These are phyloP conservation scores for Tolypocladium nubicola DNA, from an alignment of 2,329 filamentous ascomycete species.

Conservation along the genomic window DNA sequence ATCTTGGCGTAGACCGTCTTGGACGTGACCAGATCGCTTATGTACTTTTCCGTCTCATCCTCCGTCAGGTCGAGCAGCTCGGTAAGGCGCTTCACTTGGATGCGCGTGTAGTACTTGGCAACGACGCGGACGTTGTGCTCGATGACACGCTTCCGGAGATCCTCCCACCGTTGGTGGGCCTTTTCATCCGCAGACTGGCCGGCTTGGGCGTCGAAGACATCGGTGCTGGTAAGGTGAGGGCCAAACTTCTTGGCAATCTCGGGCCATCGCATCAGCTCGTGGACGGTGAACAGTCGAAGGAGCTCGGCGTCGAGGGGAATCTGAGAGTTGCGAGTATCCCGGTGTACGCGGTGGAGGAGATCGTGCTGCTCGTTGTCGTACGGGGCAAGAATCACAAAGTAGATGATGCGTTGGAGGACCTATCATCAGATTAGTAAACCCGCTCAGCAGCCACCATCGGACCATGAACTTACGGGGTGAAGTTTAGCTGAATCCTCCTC, in stretches of 20 bases:
- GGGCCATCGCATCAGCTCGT: constrained; percentile 97
- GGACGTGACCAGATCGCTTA: constrained; percentile 89
- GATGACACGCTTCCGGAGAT: constrained; percentile 94
- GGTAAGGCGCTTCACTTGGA: constrained; percentile 83
- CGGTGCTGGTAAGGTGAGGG: constrained; percentile 75
- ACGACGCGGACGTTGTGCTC: constrained; percentile 98
- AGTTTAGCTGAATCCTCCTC: constrained; percentile 83
- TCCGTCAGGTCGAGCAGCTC: constrained; percentile 84
- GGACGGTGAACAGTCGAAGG: constrained; percentile 87
- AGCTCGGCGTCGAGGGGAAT: constrained; percentile 75
- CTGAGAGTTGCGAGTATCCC: constrained; percentile 70
- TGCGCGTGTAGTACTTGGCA: constrained; percentile 97
- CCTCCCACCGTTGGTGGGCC: constrained; percentile 79
- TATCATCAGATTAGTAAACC: constrained; percentile 21
- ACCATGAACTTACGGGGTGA: constrained; percentile 54
- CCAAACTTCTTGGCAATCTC: constrained; percentile 84
- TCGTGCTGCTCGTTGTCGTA: constrained; percentile 99
- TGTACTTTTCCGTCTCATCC: constrained; percentile 98
- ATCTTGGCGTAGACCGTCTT: constrained; percentile 99
- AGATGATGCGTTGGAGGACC: constrained; percentile 91
- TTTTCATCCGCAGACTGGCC: constrained; percentile 64
- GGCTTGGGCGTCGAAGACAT: constrained; percentile 69
- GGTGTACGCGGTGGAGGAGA: constrained; percentile 83
- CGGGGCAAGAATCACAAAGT: constrained; percentile 91
- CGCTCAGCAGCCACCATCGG: not conserved